These are phyloP conservation scores for Gracilaria caudata DNA, from an alignment of 23 red algal species.

Conservation along the genomic window DNA sequence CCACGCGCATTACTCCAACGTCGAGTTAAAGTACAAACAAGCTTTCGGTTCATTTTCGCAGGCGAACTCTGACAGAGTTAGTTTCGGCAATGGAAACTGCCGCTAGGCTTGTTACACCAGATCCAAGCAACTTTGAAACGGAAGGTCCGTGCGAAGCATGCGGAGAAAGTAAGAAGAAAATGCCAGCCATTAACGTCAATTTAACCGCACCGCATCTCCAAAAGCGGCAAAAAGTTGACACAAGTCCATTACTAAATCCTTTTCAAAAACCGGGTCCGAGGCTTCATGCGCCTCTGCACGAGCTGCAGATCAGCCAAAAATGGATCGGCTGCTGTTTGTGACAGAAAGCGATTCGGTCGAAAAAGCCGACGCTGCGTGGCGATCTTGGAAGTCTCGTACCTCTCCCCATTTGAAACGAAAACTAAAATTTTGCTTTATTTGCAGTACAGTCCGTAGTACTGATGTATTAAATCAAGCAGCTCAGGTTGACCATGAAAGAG, in stretches of 20 bases:
- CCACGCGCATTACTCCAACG: too few relatives aligned
- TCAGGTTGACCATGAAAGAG: background rate
- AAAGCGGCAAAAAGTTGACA: background rate
- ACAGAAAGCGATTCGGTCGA: background rate
- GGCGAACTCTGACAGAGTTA: too few relatives aligned
- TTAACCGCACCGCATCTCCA: background rate
- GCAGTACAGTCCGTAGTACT: background rate
- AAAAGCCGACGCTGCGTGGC: background rate
- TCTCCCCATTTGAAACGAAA: too few relatives aligned
- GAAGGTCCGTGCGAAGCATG: background rate
- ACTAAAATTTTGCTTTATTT: background rate
- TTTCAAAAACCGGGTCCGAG: background rate
- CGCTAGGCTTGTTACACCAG: too few relatives aligned
- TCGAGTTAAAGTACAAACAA: too few relatives aligned
- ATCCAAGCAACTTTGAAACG: background rate
- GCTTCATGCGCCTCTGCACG: background rate
- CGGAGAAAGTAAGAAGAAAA: background rate
- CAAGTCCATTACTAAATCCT: background rate
- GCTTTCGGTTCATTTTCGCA: too few relatives aligned
- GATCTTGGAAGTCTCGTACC: too few relatives aligned
- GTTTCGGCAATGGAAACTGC: too few relatives aligned
- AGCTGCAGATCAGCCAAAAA: background rate
- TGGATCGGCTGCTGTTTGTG: background rate
- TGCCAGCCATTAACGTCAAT: background rate
- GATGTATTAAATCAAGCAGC: background rate